Evolutionary conservation across 2,329 filamentous ascomycete genomes (phyloP).

Genomic region (Dendryphion nanum): DNA sequence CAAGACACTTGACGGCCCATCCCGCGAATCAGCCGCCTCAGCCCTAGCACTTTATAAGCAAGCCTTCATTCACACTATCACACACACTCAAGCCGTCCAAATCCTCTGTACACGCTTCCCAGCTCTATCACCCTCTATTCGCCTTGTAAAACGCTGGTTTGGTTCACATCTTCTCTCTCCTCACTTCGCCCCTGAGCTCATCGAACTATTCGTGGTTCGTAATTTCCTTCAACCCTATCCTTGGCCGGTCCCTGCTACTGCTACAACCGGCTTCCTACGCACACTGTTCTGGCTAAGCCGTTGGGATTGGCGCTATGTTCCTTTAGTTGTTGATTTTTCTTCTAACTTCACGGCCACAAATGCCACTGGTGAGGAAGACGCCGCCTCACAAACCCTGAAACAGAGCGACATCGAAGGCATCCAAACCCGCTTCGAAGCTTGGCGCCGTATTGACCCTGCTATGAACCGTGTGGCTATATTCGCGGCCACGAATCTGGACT

Average conservation of each 20-base stretch:
- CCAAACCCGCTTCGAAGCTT: conserved; percentile 72
- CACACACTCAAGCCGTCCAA: conserved; percentile 78
- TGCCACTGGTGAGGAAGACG: conserved; percentile 16
- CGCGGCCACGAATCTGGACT: conserved; percentile 75
- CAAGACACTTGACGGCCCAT: conserved; percentile 63
- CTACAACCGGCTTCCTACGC: conserved; percentile 76
- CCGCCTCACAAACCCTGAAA: conserved; percentile 47
- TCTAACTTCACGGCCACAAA: conserved; percentile 9
- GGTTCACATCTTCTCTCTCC: conserved; percentile 73
- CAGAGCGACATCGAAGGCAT: conserved; percentile 61
- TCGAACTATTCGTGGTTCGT: conserved; percentile 78
- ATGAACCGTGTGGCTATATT: conserved; percentile 84
- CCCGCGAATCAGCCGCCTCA: conserved; percentile 66
- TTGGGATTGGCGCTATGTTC: conserved; percentile 89
- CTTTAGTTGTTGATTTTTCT: conserved; percentile 76
- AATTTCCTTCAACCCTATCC: conserved; percentile 81
- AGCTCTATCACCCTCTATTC: conserved; percentile 76
- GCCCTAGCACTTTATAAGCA: conserved; percentile 71
- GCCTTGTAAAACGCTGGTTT: conserved; percentile 89
- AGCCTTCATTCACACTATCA: conserved; percentile 68
- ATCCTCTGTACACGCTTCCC: conserved; percentile 79
- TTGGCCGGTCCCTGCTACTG: conserved; percentile 73
- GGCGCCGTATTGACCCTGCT: conserved; percentile 82
- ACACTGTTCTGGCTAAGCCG: conserved; percentile 75
- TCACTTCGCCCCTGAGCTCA: conserved; percentile 75